A percentile compares a stretch with the other conserved stretches of the same genome.
phyloP scores from a whole-genome alignment of 495 filamentous ascomycete species.

The Massariosphaeria phaeospora region DNA sequence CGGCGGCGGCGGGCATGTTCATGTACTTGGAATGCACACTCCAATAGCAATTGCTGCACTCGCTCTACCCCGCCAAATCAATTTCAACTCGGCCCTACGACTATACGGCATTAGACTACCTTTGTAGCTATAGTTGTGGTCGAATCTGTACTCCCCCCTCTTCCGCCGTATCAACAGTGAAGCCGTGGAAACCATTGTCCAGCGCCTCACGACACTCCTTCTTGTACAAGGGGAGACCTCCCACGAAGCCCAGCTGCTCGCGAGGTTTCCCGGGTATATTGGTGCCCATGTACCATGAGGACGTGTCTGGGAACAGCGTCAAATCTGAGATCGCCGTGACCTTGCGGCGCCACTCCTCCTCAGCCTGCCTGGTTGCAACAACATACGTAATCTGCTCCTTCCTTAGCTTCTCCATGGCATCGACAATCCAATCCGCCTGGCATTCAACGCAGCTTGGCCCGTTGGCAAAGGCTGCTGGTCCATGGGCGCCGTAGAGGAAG shows the following conservation, averaged over 20 bases:
- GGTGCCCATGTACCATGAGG: conserved; percentile 41
- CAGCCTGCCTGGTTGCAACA: conserved; percentile 45
- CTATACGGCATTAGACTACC: too few species aligned
- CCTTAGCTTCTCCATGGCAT: conserved; percentile 44
- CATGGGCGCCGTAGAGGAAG: conserved; percentile 50
- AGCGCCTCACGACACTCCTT: conserved; percentile 35
- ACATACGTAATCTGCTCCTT: conserved; percentile 43
- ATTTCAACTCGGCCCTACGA: too few species aligned
- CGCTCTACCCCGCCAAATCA: too few species aligned
- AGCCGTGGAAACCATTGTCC: conserved; percentile 33
- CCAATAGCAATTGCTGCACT: too few species aligned
- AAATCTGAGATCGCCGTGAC: conserved; percentile 41
- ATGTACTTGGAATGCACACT: too few species aligned
- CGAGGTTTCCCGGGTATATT: conserved; percentile 48
- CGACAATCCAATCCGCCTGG: conserved; percentile 51
- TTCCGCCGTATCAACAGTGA: conserved; percentile 30
- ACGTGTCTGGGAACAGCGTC: conserved; percentile 47
- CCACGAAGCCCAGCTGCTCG: conserved; percentile 45
- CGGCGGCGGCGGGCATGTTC: too few species aligned
- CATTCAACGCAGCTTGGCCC: conserved; percentile 48
- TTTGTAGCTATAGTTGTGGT: too few species aligned
- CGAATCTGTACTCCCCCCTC: not conserved
- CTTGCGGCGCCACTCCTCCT: conserved; percentile 47
- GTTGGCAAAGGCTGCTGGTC: conserved; percentile 49
- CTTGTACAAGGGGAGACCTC: conserved; percentile 40